Base-by-base conservation (phyloP, 2,329 filamentous ascomycete genomes). In the Verticillium klebahnii region DNA sequence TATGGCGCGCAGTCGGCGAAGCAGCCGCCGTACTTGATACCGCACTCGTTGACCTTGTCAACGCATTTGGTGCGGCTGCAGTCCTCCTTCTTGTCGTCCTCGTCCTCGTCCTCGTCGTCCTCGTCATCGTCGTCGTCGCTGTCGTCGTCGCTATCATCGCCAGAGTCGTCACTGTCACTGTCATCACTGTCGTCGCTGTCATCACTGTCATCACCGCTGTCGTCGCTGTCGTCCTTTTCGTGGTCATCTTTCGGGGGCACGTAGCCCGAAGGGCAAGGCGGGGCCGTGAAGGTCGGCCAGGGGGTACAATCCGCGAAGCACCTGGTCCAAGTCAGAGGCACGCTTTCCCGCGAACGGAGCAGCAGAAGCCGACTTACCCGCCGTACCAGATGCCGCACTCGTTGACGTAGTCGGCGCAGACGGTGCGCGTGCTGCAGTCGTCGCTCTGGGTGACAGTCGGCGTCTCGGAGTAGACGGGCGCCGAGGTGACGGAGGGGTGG, bases 381-480 rank as follows among this genome's bases (percentile, higher is more conserved):
- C 67, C 67, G 12, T 68, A 68, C 64, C 57, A 62, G 56, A 65
- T 56, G 8, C 63, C 63, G 39, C 65, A 66, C 2, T 64, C 62
- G 52, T 68, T 61, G 34, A 67, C 60, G 37, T 63, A 63, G 58
- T 67, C 66, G 8, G 60, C 58, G 52, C 66, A 73, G 19, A 67
- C 56, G 17, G 60, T 72, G 4, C 67, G 68, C 4, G 64, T 66
- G 34, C 58, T 66, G 62, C 72, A 74, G 58, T 68, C 60, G 32
- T 66, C 65, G 14, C 55, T 37, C 14, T n/a, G 23, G 3, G 32
- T 34, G 15, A 9, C 39, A 19, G 40, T 17, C 32, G 56, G 32
- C 40, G 45, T 50, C 9, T 50, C 45, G 19, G n/a, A 11, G 19
- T 50, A 50, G 45, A 50, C 23, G 45, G 57, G 54, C 25, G 12